A percentile compares a stretch with the other conserved stretches of the same genome.
Conservation (phyloP, 1,284 basidiomycete species). For the Serendipita sp. region DNA sequence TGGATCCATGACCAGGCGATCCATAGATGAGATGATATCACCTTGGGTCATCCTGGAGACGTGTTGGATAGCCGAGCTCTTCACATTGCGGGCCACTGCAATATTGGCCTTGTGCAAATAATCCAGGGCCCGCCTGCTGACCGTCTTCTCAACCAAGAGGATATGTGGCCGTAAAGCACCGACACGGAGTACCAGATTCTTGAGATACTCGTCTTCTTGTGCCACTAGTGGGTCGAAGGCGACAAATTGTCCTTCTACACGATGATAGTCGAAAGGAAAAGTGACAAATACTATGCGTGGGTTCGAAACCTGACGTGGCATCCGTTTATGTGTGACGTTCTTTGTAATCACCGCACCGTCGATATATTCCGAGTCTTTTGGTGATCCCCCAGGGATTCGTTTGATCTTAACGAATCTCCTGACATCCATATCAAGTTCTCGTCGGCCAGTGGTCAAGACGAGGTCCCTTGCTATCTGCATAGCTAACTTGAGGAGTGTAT, state of each 20-base stretch:
- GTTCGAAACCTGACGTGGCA: slow-evolving; percentile 54
- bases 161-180: slow-evolving; percentile 84
- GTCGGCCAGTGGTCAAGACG: slow-evolving; percentile 60
- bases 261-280: slow-evolving; percentile 90
- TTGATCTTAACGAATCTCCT: slow-evolving; percentile 96
- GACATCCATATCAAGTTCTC: slow-evolving; percentile 88
- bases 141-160: slow-evolving; percentile 83
- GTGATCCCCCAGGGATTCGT: slow-evolving; percentile 88
- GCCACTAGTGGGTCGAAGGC: slow-evolving; percentile 84
- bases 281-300: slow-evolving; percentile 93
- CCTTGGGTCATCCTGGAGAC: slow-evolving; percentile 90
- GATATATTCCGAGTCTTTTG: slow-evolving; percentile 89
- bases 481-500: slow-evolving; percentile 64
- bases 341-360: slow-evolving; percentile 96
- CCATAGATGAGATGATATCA: slow-evolving; percentile 90
- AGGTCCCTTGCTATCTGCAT: slow-evolving; percentile 63
- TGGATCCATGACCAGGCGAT: slow-evolving; percentile 83
- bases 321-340: slow-evolving; percentile 91
- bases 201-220: slow-evolving; percentile 90
- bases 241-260: slow-evolving; percentile 88
- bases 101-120: slow-evolving; percentile 80
- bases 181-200: slow-evolving; percentile 79
- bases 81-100: slow-evolving; percentile 82
- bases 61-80: slow-evolving; percentile 74
- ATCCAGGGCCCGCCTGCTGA: slow-evolving; percentile 84